These are phyloP conservation scores for Perkinsus chesapeaki DNA, from an alignment of 169 alveolate genomes.

Conservation along the genomic window DNA sequence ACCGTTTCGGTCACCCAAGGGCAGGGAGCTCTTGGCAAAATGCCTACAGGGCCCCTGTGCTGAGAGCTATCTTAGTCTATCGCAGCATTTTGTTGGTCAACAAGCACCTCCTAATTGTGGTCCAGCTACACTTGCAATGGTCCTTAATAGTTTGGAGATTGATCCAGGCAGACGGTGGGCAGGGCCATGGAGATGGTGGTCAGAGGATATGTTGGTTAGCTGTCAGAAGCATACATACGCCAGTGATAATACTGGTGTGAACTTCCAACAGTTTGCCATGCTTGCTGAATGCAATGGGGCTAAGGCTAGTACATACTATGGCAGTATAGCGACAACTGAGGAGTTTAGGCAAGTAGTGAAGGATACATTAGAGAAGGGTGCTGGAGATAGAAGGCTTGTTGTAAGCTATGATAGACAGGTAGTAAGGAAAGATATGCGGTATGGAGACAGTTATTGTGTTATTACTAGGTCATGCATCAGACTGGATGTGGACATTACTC, in stretches of 20 bases:
- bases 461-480: slow-evolving; percentile 9
- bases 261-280: slow-evolving; percentile 26
- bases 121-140: slow-evolving; percentile 40
- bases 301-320: slow-evolving; percentile 9
- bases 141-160: slow-evolving; percentile 37
- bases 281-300: slow-evolving; percentile 27
- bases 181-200: slow-evolving; percentile 49
- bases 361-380: not conserved
- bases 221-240: not conserved
- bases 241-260: slow-evolving; percentile 20
- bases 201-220: slow-evolving; percentile 39
- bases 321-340: not conserved
- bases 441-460: not conserved
- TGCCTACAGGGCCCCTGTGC: slow-evolving; percentile 26
- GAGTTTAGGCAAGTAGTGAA: not conserved
- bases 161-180: slow-evolving; percentile 48
- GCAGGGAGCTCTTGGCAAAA: slow-evolving; percentile 27
- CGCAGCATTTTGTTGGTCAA: slow-evolving; percentile 42
- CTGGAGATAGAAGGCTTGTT: not conserved
- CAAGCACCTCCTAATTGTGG: slow-evolving; percentile 47
- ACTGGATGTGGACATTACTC: slow-evolving; percentile 52
- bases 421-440: not conserved
- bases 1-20: slow-evolving; percentile 22
- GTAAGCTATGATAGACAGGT: not conserved
- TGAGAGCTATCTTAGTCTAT: slow-evolving; percentile 31